These are phyloP conservation scores for Stagonosporopsis tanaceti DNA, from an alignment of 2,329 filamentous ascomycete species.

Conservation along the genomic window DNA sequence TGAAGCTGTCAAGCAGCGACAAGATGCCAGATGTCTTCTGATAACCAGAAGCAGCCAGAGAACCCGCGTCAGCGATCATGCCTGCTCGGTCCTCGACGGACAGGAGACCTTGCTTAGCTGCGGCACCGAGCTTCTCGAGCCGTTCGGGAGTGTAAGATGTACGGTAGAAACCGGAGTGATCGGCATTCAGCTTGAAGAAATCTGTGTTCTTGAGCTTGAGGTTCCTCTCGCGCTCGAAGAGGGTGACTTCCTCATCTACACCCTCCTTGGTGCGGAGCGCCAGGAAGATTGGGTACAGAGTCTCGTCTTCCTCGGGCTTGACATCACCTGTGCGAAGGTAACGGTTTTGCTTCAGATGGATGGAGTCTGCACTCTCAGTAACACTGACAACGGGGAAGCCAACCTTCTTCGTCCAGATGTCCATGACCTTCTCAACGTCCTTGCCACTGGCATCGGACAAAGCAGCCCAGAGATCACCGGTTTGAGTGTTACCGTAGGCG, in stretches of 20 bases:
- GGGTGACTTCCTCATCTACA: conserved; percentile 76
- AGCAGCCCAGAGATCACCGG: conserved; percentile 87
- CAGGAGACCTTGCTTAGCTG: conserved; percentile 80
- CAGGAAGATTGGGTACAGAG: conserved; percentile 88
- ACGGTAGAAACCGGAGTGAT: conserved; percentile 91
- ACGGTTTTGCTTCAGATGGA: conserved; percentile 92
- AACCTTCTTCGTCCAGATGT: conserved; percentile 96
- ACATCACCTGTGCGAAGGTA: conserved; percentile 93
- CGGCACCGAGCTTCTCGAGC: conserved; percentile 84
- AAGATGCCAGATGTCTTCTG: conserved; percentile 91
- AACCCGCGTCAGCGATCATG: conserved; percentile 90
- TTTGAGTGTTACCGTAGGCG: conserved; percentile 94
- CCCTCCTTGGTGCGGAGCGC: conserved; percentile 85
- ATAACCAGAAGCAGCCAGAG: conserved; percentile 87
- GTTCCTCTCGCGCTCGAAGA: conserved; percentile 75
- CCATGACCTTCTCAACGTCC: conserved; percentile 88
- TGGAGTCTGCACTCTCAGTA: conserved; percentile 75
- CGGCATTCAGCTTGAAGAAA: conserved; percentile 96
- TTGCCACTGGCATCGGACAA: conserved; percentile 90
- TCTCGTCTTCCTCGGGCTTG: conserved; percentile 89
- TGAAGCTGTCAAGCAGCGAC: conserved; percentile 84
- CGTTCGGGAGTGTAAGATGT: conserved; percentile 87
- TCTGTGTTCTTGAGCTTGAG: conserved; percentile 81
- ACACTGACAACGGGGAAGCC: conserved; percentile 92
- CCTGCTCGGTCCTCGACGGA: conserved; percentile 91